These are phyloP conservation scores for Calonectria multiphialidica DNA, from an alignment of 2,329 filamentous ascomycete species.

Conservation along the genomic window DNA sequence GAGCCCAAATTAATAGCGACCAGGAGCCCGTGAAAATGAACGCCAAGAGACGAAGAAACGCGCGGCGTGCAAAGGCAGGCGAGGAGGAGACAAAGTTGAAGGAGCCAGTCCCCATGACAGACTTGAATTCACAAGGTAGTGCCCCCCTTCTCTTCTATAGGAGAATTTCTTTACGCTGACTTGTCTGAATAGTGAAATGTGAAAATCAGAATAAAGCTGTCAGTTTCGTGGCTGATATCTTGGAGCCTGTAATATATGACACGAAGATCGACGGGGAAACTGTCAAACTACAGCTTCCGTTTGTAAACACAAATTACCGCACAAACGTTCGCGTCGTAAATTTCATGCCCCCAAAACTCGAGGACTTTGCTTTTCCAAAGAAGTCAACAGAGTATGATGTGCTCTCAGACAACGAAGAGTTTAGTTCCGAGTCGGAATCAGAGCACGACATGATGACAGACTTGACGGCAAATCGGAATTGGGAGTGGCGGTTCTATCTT, in stretches of 20 bases:
- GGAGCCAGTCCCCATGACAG: conserved; percentile 41
- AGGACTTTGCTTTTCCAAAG: conserved; percentile 74
- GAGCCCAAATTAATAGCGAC: conserved; percentile 42
- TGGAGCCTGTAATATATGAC: conserved; percentile 54
- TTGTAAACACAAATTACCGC: conserved; percentile 79
- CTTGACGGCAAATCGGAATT: conserved; percentile 54
- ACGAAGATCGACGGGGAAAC: conserved; percentile 56
- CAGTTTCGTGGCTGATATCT: conserved; percentile 54
- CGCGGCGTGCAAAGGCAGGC: conserved; percentile 30
- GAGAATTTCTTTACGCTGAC: conserved; percentile 18
- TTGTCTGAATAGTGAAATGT: conserved; percentile 56
- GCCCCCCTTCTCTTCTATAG: background rate
- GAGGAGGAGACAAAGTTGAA: conserved; percentile 24
- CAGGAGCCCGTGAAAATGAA: conserved; percentile 43
- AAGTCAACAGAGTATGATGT: conserved; percentile 59
- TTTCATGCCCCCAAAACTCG: conserved; percentile 77
- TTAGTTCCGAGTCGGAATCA: conserved; percentile 42
- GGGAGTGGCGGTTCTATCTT: conserved; percentile 89
- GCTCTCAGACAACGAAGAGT: conserved; percentile 57
- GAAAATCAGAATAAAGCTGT: conserved; percentile 54
- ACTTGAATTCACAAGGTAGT: conserved; percentile 48
- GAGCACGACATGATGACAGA: conserved; percentile 38
- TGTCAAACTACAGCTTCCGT: conserved; percentile 68
- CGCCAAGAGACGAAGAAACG: conserved; percentile 39
- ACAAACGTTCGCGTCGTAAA: conserved; percentile 83